Base-by-base conservation (phyloP, 352 stramenopile species). In the Phytopythium delawarense region DNA sequence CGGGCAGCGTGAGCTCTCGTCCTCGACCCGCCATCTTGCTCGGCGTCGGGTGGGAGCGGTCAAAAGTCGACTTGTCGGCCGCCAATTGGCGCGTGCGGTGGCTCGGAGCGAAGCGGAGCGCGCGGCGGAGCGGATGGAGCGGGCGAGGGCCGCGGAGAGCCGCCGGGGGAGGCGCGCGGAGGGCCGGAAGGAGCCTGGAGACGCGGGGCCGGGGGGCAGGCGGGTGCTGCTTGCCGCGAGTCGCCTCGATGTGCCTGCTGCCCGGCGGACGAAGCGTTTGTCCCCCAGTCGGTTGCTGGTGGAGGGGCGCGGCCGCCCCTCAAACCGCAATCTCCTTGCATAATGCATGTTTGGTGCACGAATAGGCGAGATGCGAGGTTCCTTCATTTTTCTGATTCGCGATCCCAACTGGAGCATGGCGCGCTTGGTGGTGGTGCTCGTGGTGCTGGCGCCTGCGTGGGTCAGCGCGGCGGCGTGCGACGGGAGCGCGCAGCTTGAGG, bases 1-100 rank as follows among this genome's bases (percentile, higher is more conserved):
- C 87, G 23, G 87, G 87, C 54, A 96, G 75, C 71, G 84, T 93
- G 64, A 96, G 79, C 62, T 89, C 84, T 32, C 85, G 81, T 73
- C 87, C 87, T 46, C 87, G 80, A 23, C 85, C 87, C n/a, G 80
- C 82, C 82, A 92, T 91, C 13, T 30, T 76, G 21, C 15, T 61
- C n/a, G 25, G 48, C 6, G 25, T 12, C 49, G 49, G 4, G 16
- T n/a, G 9, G 5, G 12, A 55, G 15, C 9, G 25, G 49, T 39
- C 34, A 39, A 55, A 13, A 15, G 48, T 39, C 7, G 23, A n/a
- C 23, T 20, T 52, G 21, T 52, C 11, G 46, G 7, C 46, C 44
- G 44, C 21, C 1, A 0, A 34, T 52, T 21, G n/a, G 13, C n/a
- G 23, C 46, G 46, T 34, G 9, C 23, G 34, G 21, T 21, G 46